Evolutionary conservation across 208 protist genomes (phyloP).

Genomic region (Histomonas meleagridis): DNA sequence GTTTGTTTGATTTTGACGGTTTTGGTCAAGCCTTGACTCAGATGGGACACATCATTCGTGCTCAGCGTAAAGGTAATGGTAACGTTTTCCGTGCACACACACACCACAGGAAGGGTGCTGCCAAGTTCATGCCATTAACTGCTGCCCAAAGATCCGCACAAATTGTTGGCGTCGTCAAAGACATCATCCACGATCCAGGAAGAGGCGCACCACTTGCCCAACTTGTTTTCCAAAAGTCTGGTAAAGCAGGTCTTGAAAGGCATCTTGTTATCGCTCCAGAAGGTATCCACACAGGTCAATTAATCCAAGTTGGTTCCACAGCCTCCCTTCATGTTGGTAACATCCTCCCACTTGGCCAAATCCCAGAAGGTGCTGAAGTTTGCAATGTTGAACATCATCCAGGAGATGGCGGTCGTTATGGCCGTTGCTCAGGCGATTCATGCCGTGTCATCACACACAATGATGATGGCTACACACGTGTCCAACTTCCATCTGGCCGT

Average conservation of each 20-base stretch:
- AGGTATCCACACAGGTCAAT: constrained; percentile 96
- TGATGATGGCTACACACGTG: constrained; percentile 74
- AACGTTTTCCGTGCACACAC: constrained; percentile 72
- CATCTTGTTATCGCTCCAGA: constrained; percentile 88
- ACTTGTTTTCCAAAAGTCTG: constrained; percentile 81
- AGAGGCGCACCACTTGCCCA: constrained; percentile 90
- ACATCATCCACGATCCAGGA: constrained; percentile 95
- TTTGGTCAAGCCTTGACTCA: constrained; percentile 4
- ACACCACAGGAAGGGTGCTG: constrained; percentile 78
- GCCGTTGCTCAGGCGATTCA: constrained; percentile 68
- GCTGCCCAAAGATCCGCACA: constrained; percentile 87
- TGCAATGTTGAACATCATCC: constrained; percentile 72
- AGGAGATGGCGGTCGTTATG: constrained; percentile 75
- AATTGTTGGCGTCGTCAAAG: constrained; percentile 63
- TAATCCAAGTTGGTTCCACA: constrained; percentile 90
- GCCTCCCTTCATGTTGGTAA: constrained; percentile 75
- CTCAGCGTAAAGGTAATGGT: constrained; percentile 77
- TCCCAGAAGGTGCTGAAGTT: constrained; percentile 95
- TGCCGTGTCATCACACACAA: constrained; percentile 66
- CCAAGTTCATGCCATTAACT: constrained; percentile 81
- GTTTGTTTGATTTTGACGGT: too few relatives aligned
- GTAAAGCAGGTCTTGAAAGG: constrained; percentile 55
- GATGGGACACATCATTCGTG: constrained; percentile 52
- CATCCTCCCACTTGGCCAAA: constrained; percentile 77
- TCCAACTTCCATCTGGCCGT: constrained; percentile 88